Percentiles rank a stretch among this genome's conserved stretches.
Evolutionary conservation across 2,329 filamentous ascomycete species (phyloP).

Genomic region (Rugonectria rugulosa): DNA sequence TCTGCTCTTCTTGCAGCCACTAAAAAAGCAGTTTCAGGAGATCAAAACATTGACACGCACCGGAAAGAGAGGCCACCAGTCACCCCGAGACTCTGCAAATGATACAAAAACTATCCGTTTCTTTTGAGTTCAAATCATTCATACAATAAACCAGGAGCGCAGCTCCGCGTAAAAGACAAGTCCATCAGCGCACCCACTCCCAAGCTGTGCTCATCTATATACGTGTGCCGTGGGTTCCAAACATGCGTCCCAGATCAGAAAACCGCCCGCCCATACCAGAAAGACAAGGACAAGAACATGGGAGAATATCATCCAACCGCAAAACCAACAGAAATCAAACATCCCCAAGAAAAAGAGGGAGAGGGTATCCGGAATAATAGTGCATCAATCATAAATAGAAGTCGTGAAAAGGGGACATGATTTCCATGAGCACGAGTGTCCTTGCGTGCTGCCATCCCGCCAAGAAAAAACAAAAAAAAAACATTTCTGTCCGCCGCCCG

Average conservation of each 20-base stretch:
- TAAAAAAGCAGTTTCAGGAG: no score
- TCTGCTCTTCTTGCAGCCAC: no score
- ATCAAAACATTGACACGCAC: no score
- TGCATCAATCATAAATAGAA: conserved; percentile 23
- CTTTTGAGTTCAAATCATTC: not conserved
- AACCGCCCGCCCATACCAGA: not conserved
- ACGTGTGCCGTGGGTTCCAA: conserved; percentile 5
- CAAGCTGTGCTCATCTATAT: conserved; percentile 18
- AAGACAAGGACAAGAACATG: not conserved
- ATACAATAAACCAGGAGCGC: conserved; percentile 12
- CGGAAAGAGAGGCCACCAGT: not conserved
- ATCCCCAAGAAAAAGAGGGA: conserved; percentile 14
- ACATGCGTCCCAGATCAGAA: not conserved
- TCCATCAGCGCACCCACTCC: not conserved
- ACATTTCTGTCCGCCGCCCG: conserved; percentile 2
- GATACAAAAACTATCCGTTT: not conserved
- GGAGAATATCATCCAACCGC: conserved; percentile 1
- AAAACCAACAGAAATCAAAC: conserved; percentile 8
- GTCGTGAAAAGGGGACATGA: conserved; percentile 21
- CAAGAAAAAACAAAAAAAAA: not conserved
- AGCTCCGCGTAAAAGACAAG: conserved; percentile 10
- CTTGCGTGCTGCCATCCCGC: conserved; percentile 1
- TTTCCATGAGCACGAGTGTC: conserved; percentile 15
- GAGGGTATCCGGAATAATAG: conserved; percentile 28
- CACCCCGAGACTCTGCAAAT: no score